Evolutionary conservation across 768 basidiomycete genomes (phyloP).

Genomic region (Suillus subluteus): DNA sequence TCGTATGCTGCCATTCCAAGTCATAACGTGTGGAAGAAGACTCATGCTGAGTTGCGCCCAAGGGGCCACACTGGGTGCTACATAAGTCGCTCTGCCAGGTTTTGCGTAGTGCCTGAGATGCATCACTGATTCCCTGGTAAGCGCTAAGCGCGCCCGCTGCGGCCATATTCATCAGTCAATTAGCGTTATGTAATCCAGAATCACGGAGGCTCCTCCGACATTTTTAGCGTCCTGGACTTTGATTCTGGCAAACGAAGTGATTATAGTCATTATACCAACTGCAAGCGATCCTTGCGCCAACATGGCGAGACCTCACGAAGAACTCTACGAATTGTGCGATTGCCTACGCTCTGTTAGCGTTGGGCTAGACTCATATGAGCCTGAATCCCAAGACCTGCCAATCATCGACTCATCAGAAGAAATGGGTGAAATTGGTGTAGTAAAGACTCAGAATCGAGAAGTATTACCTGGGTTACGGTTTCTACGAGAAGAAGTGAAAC

Average conservation of each 20-base stretch:
- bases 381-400: conserved; percentile 29
- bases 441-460: conserved; percentile 15
- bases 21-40: too few relatives aligned
- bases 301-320: conserved; percentile 8
- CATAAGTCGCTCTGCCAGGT: too few relatives aligned
- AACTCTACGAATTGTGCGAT: conserved; percentile 11
- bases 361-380: conserved; percentile 31
- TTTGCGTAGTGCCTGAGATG: too few relatives aligned
- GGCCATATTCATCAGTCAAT: too few relatives aligned
- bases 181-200: too few relatives aligned
- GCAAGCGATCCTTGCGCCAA: background rate
- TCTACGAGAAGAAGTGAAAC: conserved; percentile 44
- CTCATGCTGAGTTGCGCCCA: too few relatives aligned
- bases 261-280: background rate
- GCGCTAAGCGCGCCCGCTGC: too few relatives aligned
- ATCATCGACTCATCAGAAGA: conserved; percentile 39
- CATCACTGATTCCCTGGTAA: too few relatives aligned
- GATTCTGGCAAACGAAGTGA: background rate
- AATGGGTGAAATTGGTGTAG: background rate
- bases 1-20: too few relatives aligned
- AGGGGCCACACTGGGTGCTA: too few relatives aligned
- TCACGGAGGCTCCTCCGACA: too few relatives aligned
- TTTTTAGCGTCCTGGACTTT: background rate
- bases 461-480: conserved; percentile 43
- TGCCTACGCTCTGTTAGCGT: conserved; percentile 26